Evolutionary conservation across 2,329 filamentous ascomycete species (phyloP).

Genomic region (Nakataea oryzae): DNA sequence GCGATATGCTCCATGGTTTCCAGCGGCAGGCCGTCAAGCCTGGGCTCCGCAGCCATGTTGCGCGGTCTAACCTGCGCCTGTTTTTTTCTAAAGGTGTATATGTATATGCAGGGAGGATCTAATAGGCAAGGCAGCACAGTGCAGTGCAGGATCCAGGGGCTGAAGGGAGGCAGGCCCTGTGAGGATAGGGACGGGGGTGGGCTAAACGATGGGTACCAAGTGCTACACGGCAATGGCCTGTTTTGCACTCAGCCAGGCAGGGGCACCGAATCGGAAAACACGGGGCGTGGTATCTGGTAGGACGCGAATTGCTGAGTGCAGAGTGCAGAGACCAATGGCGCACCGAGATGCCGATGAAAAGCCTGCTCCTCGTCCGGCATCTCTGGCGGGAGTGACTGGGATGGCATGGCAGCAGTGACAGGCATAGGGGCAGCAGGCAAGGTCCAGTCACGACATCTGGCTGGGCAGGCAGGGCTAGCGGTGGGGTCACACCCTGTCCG

Average conservation of each 20-base stretch:
- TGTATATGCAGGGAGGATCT: not conserved
- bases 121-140: not conserved
- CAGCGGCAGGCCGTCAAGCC: not conserved
- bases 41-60: not conserved
- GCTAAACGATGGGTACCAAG: not conserved
- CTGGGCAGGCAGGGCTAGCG: not conserved
- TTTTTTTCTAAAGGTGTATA: not conserved
- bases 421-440: not conserved
- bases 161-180: not conserved
- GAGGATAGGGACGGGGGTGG: not conserved
- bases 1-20: not conserved
- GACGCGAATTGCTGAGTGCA: too few species aligned
- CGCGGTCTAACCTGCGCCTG: not conserved
- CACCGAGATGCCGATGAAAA: not conserved
- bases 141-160: not conserved
- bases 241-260: not conserved
- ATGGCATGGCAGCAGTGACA: not conserved
- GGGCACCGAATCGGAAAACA: not conserved
- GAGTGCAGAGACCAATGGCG: not conserved
- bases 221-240: not conserved
- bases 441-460: not conserved
- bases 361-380: not conserved
- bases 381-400: too few species aligned
- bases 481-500: not conserved
- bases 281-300: not conserved